Percentiles rank a stretch among this genome's conserved stretches.
These are phyloP conservation scores for Lippia alba DNA, from an alignment of 305 asterid species.

Conservation along the genomic window DNA sequence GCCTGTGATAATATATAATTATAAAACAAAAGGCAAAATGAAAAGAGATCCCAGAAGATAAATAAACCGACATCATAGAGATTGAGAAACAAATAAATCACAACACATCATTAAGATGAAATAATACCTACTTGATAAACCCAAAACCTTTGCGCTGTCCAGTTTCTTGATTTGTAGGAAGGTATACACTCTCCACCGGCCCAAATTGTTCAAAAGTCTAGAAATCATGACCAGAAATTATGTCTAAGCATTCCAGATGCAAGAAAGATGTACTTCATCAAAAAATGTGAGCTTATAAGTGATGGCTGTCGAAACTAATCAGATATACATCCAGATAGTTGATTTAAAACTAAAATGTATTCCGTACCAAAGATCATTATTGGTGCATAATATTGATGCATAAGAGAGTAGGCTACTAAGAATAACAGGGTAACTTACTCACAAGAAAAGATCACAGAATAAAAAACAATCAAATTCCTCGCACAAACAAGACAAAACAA, in stretches of 20 bases:
- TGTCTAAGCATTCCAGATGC: slow-evolving; percentile 5
- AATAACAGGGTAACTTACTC: too few species aligned
- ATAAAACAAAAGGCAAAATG: neutral
- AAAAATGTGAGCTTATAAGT: neutral
- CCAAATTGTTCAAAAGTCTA: slow-evolving; percentile 98
- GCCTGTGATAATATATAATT: slow-evolving; percentile 48
- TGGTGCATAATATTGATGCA: too few species aligned
- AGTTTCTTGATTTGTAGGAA: slow-evolving; percentile 95
- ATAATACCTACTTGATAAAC: slow-evolving; percentile 89
- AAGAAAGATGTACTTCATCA: too few species aligned
- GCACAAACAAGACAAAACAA: too few species aligned
- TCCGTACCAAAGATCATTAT: too few species aligned
- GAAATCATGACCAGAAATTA: neutral
- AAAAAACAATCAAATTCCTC: too few species aligned
- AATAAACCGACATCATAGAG: neutral
- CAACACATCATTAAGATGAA: slow-evolving; percentile 22
- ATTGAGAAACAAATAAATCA: slow-evolving; percentile 15
- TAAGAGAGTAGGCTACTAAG: too few species aligned
- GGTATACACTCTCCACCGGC: slow-evolving; percentile 94
- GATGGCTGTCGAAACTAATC: too few species aligned
- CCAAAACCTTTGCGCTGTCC: slow-evolving; percentile 99
- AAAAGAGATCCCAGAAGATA: neutral
- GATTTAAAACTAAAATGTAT: too few species aligned
- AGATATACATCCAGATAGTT: too few species aligned
- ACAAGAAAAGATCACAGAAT: too few species aligned